phyloP scores from a whole-genome alignment of 352 stramenopile genomes.

The Phytophthora meadii region DNA sequence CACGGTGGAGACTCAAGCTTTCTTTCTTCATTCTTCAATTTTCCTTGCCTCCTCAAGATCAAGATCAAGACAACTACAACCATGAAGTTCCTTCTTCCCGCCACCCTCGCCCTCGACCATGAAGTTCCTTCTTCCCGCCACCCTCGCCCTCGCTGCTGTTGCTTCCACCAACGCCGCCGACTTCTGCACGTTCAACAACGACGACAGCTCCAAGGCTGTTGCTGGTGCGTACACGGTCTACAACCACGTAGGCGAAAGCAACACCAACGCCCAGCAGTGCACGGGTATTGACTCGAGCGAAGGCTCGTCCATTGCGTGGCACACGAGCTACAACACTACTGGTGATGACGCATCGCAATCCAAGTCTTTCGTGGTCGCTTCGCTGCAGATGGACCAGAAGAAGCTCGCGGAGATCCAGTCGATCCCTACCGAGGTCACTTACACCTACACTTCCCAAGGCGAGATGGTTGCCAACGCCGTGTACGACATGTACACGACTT shows the following conservation, averaged over 20 bases:
- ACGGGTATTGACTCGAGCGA: not conserved
- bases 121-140: not conserved
- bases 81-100: not conserved
- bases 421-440: not conserved
- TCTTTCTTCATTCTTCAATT: too few species aligned
- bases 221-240: not conserved
- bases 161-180: not conserved
- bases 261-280: not conserved
- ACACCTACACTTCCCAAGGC: not conserved
- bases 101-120: slow-evolving; percentile 1
- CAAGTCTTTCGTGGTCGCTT: not conserved
- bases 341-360: not conserved
- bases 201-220: not conserved
- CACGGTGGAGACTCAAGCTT: too few species aligned
- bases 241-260: not conserved
- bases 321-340: not conserved
- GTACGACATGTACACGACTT: not conserved
- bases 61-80: not conserved
- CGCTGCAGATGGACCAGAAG: not conserved
- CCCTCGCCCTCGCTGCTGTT: not conserved
- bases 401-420: not conserved
- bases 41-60: too few species aligned
- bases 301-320: not conserved
- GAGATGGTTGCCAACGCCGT: not conserved
- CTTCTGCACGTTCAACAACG: not conserved